Conservation (phyloP, 164 flowering plant genomes). For the Berberis vulgaris region DNA sequence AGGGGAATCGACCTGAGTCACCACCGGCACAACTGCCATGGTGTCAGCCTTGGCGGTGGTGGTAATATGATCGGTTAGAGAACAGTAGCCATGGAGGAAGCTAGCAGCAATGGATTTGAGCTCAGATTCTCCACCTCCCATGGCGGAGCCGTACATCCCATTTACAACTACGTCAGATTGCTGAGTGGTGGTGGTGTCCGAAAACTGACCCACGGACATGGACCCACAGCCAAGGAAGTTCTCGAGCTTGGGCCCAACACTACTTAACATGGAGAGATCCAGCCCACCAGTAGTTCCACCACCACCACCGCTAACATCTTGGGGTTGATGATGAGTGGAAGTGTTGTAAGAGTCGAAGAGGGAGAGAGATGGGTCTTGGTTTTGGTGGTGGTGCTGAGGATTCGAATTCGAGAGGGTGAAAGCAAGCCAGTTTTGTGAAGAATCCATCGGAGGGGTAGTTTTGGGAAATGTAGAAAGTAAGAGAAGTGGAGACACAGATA, state of each 20-base stretch:
- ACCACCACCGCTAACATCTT: background rate
- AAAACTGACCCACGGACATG: conserved; percentile 4
- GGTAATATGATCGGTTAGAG: background rate
- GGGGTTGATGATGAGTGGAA: conserved; percentile 1
- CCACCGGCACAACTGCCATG: conserved; percentile 15
- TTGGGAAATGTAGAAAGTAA: conserved; percentile 21
- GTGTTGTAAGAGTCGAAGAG: conserved; percentile 34
- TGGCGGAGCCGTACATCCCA: background rate
- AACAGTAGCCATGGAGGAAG: conserved; percentile 34
- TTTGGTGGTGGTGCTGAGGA: conserved; percentile 3
- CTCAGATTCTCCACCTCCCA: conserved; percentile 42
- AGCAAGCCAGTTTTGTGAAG: conserved; percentile 39
- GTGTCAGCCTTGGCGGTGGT: background rate
- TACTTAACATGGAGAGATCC: conserved; percentile 25
- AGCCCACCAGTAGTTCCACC: conserved; percentile 6
- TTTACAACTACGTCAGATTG: background rate
- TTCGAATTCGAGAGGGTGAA: conserved; percentile 41
- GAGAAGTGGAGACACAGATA: background rate
- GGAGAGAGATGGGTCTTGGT: conserved; percentile 19
- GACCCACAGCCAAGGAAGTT: conserved; percentile 49
- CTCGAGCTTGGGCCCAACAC: conserved; percentile 49
- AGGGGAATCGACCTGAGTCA: background rate
- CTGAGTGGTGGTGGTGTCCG: conserved; percentile 9
- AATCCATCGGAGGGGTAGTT: conserved; percentile 13
- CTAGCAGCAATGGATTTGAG: conserved; percentile 50